phyloP scores from a whole-genome alignment of 768 basidiomycete genomes.

The Lactarius akahatsu region DNA sequence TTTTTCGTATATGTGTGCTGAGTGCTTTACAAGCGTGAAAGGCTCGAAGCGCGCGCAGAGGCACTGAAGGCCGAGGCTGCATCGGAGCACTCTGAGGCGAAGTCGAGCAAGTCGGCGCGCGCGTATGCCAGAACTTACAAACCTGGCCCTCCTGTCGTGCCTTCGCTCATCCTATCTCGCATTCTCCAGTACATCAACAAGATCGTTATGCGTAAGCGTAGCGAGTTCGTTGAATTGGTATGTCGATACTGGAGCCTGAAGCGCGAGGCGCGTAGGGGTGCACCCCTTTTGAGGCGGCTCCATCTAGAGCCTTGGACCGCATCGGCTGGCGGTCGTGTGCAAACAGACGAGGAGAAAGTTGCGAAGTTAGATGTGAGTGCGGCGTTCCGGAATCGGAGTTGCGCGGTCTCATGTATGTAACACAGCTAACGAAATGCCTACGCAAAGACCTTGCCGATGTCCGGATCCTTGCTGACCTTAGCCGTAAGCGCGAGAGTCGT shows the following conservation, averaged over 20 bases:
- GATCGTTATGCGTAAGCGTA: slow-evolving; percentile 70
- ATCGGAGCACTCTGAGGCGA: slow-evolving; percentile 42
- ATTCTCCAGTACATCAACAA: slow-evolving; percentile 73
- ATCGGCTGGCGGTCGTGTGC: slow-evolving; percentile 54
- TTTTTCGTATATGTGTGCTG: background rate
- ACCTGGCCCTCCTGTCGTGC: slow-evolving; percentile 90
- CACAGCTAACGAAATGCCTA: slow-evolving; percentile 59
- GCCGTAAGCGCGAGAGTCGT: slow-evolving; percentile 74
- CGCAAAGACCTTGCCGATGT: slow-evolving; percentile 77
- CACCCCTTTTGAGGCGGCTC: slow-evolving; percentile 87
- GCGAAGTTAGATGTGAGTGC: slow-evolving; percentile 75
- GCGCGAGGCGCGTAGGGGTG: slow-evolving; percentile 88
- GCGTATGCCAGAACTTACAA: slow-evolving; percentile 92
- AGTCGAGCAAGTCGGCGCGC: slow-evolving; percentile 74
- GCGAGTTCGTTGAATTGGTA: slow-evolving; percentile 70
- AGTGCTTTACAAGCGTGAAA: slow-evolving; percentile 54
- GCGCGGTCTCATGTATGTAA: slow-evolving; percentile 7
- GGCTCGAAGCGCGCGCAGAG: slow-evolving; percentile 58
- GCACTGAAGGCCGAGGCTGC: slow-evolving; percentile 54
- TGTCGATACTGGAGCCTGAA: slow-evolving; percentile 98
- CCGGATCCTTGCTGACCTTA: slow-evolving; percentile 61
- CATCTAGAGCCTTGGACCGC: slow-evolving; percentile 99
- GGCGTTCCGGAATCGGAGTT: background rate
- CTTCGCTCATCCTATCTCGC: slow-evolving; percentile 76
- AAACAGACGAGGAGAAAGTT: slow-evolving; percentile 80